Percentiles rank a stretch among this genome's conserved stretches.
phyloP scores from a whole-genome alignment of 257 asterid species.

The Perilla frutescens region DNA sequence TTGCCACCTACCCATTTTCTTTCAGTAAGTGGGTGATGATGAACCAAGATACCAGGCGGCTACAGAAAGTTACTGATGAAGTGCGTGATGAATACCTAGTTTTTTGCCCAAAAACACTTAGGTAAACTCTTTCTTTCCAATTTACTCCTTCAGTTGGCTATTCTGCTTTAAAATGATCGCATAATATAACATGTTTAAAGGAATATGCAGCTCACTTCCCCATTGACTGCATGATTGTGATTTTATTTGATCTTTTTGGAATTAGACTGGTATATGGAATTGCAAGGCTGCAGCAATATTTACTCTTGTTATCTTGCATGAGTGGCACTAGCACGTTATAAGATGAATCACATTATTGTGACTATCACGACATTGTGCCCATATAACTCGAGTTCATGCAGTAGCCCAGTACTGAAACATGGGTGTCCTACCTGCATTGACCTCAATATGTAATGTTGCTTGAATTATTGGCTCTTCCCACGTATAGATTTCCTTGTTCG shows the following conservation, averaged over 20 bases:
- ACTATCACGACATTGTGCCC: background rate
- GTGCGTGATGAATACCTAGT: constrained; percentile 78
- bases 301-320: constrained; percentile 3
- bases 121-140: constrained; percentile 50
- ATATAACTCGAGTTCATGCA: background rate
- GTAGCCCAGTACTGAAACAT: too few relatives aligned
- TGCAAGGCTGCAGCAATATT: background rate
- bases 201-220: background rate
- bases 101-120: constrained; percentile 73
- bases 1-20: constrained; percentile 23
- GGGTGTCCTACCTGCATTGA: background rate
- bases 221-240: background rate
- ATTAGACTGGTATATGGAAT: background rate
- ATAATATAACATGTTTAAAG: background rate
- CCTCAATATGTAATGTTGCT: background rate
- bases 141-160: constrained; percentile 8
- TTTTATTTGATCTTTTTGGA: constrained; percentile 1
- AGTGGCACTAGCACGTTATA: background rate
- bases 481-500: constrained; percentile 9
- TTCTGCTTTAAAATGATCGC: constrained; percentile 16
- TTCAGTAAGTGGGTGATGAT: constrained; percentile 99
- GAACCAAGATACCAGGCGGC: constrained; percentile 91
- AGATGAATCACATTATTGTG: background rate
- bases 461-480: background rate
- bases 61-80: constrained; percentile 91